A percentile compares a stretch with the other conserved stretches of the same genome.
Evolutionary conservation across 1,139 yeast genomes (phyloP).

Genomic region (Geotrichum citri-aurantii): DNA sequence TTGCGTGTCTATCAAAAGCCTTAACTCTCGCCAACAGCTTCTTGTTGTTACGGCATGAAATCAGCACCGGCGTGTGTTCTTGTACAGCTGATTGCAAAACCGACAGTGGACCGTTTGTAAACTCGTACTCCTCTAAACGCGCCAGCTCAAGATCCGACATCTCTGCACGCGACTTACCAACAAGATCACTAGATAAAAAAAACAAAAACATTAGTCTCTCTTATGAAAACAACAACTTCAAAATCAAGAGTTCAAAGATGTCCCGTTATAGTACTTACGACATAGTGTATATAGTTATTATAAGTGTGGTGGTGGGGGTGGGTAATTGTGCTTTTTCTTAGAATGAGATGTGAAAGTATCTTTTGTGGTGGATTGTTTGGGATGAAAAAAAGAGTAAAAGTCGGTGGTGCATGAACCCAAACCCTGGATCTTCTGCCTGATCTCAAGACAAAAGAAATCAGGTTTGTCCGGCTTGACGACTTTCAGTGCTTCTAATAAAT

Average conservation of each 20-base stretch:
- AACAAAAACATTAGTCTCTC: neutral
- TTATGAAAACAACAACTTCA: neutral
- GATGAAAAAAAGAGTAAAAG: neutral
- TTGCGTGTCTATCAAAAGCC: slow-evolving; percentile 95
- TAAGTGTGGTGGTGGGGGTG: neutral
- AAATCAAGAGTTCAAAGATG: neutral
- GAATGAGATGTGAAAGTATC: neutral
- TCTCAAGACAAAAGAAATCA: neutral
- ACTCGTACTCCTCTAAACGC: slow-evolving; percentile 84
- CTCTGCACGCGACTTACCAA: slow-evolving; percentile 45
- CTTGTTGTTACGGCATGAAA: slow-evolving; percentile 89
- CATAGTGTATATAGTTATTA: neutral
- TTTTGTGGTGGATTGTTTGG: neutral
- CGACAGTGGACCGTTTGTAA: slow-evolving; percentile 86
- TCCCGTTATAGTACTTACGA: neutral
- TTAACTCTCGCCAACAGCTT: slow-evolving; percentile 83
- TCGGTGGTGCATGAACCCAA: neutral
- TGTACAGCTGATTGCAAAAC: slow-evolving; percentile 74
- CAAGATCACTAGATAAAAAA: slow-evolving; percentile 23
- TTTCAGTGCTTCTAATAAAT: too few species aligned
- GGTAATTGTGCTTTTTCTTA: neutral
- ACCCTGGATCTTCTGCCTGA: neutral
- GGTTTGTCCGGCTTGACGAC: too few species aligned
- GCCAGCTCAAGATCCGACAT: slow-evolving; percentile 74
- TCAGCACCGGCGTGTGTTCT: slow-evolving; percentile 69